These are phyloP conservation scores for Raddia distichophylla DNA, from an alignment of 176 grass and related monocot species.

Conservation along the genomic window DNA sequence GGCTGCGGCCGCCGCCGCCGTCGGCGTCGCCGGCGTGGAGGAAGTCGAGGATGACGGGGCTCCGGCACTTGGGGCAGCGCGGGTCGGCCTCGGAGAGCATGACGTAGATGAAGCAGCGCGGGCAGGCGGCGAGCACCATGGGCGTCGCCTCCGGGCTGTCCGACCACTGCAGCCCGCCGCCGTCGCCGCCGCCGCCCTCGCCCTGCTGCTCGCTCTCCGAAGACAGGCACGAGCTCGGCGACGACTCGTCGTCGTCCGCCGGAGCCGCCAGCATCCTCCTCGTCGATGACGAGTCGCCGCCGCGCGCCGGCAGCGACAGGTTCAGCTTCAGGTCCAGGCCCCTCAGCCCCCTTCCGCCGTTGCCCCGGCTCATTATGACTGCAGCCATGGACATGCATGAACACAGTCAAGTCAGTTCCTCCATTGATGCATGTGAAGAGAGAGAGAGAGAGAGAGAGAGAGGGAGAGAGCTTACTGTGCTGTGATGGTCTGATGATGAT, in stretches of 20 bases:
- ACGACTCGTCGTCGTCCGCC: slow-evolving; percentile 54
- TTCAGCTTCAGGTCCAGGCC: slow-evolving; percentile 72
- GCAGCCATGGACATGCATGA: background rate
- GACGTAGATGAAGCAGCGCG: slow-evolving; percentile 77
- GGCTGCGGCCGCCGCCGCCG: background rate
- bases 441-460: background rate
- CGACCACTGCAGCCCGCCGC: slow-evolving; percentile 42
- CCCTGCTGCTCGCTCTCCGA: slow-evolving; percentile 56
- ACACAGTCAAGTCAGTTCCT: background rate
- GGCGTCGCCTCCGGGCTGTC: slow-evolving; percentile 70
- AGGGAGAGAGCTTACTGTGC: background rate
- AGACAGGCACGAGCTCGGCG: slow-evolving; percentile 72
- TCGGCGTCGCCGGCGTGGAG: slow-evolving; percentile 22
- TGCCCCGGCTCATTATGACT: slow-evolving; percentile 51
- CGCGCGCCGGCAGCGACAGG: slow-evolving; percentile 56
- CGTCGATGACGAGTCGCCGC: slow-evolving; percentile 10
- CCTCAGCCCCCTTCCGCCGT: slow-evolving; percentile 42
- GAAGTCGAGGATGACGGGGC: slow-evolving; percentile 73
- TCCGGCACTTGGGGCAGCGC: slow-evolving; percentile 72
- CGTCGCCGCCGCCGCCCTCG: background rate
- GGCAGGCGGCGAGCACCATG: slow-evolving; percentile 78
- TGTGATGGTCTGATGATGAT: background rate
- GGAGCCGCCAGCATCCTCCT: slow-evolving; percentile 6
- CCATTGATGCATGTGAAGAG: background rate
- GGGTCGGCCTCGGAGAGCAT: slow-evolving; percentile 78